phyloP scores from a whole-genome alignment of 2,329 filamentous ascomycete species.

The Colletotrichum sp. region DNA sequence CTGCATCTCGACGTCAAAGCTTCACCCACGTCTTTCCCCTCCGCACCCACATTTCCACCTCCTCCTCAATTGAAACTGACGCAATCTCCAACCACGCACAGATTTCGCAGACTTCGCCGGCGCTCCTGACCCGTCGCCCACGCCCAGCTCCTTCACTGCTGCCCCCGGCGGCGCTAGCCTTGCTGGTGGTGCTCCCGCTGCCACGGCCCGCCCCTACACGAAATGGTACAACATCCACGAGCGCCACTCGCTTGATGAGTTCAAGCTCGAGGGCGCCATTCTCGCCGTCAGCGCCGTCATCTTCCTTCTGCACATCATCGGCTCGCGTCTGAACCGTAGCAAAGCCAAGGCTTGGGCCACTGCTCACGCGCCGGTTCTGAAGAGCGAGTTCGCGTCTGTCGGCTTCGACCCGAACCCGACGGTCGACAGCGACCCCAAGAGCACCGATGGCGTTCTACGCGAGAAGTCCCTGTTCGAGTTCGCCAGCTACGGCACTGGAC shows the following conservation, averaged over 20 bases:
- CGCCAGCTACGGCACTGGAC: conserved; percentile 85
- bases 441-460: conserved; percentile 64
- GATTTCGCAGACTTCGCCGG: conserved; percentile 95
- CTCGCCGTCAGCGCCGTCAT: conserved; percentile 77
- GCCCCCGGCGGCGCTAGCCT: conserved; percentile 51
- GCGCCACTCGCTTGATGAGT: conserved; percentile 82
- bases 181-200: conserved; percentile 47
- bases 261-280: conserved; percentile 86
- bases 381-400: conserved; percentile 84
- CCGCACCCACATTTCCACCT: conserved; percentile 17
- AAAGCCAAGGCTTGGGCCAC: conserved; percentile 83
- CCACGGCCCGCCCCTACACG: conserved; percentile 72
- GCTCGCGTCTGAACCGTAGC: conserved; percentile 77
- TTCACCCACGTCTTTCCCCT: conserved; percentile 3
- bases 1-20: background rate
- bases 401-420: conserved; percentile 72
- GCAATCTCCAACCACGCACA: conserved; percentile 39
- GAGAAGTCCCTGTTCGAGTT: conserved; percentile 91
- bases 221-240: conserved; percentile 98
- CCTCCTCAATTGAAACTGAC: conserved; percentile 27
- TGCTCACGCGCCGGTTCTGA: conserved; percentile 74
- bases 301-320: conserved; percentile 80
- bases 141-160: conserved; percentile 43
- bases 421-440: conserved; percentile 48
- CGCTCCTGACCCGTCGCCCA: conserved; percentile 70